These are phyloP conservation scores for Plasmodium malariae DNA, from an alignment of 169 alveolate genomes.

Conservation along the genomic window DNA sequence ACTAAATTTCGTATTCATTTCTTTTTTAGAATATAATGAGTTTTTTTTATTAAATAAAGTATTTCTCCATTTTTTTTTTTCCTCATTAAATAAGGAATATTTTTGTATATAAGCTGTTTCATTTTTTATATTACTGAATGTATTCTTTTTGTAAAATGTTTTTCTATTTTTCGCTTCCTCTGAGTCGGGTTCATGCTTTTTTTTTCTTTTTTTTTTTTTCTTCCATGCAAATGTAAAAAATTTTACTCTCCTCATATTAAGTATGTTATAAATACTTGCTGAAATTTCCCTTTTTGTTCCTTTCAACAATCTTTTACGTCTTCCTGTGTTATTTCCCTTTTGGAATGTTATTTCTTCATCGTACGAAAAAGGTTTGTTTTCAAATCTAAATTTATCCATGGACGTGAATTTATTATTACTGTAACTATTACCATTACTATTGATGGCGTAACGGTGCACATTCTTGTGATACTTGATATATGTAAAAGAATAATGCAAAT, in stretches of 20 bases:
- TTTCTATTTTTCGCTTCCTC: conserved; percentile 16
- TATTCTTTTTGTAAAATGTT: conserved; percentile 17
- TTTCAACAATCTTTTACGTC: background rate
- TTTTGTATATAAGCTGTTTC: conserved; percentile 52
- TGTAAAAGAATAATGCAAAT: conserved; percentile 25
- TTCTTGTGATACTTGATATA: conserved; percentile 19
- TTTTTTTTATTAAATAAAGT: conserved; percentile 4
- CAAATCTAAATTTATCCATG: conserved; percentile 46
- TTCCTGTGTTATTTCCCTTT: background rate
- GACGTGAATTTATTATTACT: conserved; percentile 2
- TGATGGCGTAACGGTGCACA: too few relatives aligned
- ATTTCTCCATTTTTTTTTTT: conserved; percentile 27
- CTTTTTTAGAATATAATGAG: conserved; percentile 1
- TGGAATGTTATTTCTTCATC: background rate
- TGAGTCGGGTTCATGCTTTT: conserved; percentile 1
- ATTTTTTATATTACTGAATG: conserved; percentile 40
- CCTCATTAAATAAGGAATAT: conserved; percentile 56
- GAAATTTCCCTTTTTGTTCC: background rate
- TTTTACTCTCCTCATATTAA: background rate
- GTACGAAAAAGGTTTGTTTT: background rate
- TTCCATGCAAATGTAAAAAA: background rate
- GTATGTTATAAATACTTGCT: conserved; percentile 17
- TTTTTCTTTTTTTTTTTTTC: conserved; percentile 10
- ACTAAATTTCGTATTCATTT: background rate
- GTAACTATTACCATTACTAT: too few relatives aligned